Evolutionary conservation across 2,329 filamentous ascomycete species (phyloP).

Genomic region (Cladosporium sp.): DNA sequence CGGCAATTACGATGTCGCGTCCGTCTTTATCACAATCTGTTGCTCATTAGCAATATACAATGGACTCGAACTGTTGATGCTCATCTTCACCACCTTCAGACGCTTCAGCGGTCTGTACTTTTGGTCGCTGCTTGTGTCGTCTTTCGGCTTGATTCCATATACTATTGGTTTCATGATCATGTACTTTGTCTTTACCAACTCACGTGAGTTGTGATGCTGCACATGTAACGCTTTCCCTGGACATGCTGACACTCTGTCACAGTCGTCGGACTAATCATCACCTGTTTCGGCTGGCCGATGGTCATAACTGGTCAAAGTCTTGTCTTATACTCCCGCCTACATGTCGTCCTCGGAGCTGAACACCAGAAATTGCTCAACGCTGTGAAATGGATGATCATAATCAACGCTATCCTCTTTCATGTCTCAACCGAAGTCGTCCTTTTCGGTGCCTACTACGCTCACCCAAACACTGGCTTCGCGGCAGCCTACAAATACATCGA

Average conservation of each 20-base stretch:
- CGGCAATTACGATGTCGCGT: slow-evolving; percentile 12
- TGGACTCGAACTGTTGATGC: slow-evolving; percentile 40
- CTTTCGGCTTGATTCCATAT: slow-evolving; percentile 41
- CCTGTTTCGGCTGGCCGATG: slow-evolving; percentile 44
- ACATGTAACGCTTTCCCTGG: too few relatives aligned
- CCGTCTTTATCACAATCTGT: slow-evolving; percentile 13
- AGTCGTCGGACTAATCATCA: slow-evolving; percentile 14
- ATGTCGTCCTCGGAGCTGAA: slow-evolving; percentile 44
- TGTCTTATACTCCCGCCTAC: slow-evolving; percentile 58
- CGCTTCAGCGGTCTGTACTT: slow-evolving; percentile 45
- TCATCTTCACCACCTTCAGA: slow-evolving; percentile 41
- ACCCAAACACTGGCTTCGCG: slow-evolving; percentile 15
- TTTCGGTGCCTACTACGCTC: slow-evolving; percentile 44
- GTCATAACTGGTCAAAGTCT: slow-evolving; percentile 59
- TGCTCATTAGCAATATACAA: slow-evolving; percentile 31
- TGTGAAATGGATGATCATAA: slow-evolving; percentile 53
- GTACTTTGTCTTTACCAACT: slow-evolving; percentile 12
- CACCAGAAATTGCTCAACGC: slow-evolving; percentile 44
- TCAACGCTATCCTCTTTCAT: slow-evolving; percentile 49
- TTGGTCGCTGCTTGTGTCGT: slow-evolving; percentile 42
- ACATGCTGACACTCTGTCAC: neutral
- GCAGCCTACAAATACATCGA: slow-evolving; percentile 37
- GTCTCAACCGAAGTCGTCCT: slow-evolving; percentile 47
- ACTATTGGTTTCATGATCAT: slow-evolving; percentile 30
- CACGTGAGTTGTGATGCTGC: neutral